A percentile compares a stretch with the other conserved stretches of the same genome.
phyloP scores from a whole-genome alignment of 2,329 filamentous ascomycete genomes.

The Neopestalotiopsis rosae region DNA sequence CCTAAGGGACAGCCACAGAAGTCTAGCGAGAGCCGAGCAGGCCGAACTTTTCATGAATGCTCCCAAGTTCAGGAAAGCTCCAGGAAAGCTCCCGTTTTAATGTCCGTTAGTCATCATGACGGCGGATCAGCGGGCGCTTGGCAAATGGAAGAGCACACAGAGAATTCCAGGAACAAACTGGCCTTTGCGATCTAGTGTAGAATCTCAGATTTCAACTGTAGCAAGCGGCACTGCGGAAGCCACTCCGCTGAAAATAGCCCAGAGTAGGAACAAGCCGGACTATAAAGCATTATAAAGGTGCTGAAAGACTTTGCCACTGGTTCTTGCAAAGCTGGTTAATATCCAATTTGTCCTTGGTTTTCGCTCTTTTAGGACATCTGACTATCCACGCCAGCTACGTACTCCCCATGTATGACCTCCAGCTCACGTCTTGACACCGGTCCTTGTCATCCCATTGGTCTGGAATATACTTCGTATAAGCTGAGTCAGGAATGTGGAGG shows the following conservation, averaged over 20 bases:
- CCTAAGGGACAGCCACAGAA: neutral
- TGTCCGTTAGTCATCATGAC: constrained; percentile 3
- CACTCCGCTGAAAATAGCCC: neutral
- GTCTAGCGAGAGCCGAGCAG: neutral
- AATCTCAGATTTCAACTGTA: no score
- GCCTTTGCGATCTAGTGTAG: neutral
- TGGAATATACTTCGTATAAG: no score
- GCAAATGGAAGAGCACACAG: neutral
- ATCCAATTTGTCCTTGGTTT: no score
- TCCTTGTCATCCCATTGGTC: no score
- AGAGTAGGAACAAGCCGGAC: neutral
- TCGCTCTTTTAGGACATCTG: no score
- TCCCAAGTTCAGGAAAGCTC: neutral
- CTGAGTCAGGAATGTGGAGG: no score
- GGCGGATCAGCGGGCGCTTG: neutral
- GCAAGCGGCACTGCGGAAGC: neutral
- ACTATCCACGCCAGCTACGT: no score
- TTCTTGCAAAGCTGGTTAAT: no score
- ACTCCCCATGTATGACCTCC: no score
- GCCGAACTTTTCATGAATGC: neutral
- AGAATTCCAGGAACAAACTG: neutral
- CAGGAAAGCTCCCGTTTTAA: neutral
- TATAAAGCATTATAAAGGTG: no score
- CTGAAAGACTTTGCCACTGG: no score
- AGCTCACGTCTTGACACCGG: no score